Conservation (phyloP, 441 rosid species). For the Syzygium syzygioides region DNA sequence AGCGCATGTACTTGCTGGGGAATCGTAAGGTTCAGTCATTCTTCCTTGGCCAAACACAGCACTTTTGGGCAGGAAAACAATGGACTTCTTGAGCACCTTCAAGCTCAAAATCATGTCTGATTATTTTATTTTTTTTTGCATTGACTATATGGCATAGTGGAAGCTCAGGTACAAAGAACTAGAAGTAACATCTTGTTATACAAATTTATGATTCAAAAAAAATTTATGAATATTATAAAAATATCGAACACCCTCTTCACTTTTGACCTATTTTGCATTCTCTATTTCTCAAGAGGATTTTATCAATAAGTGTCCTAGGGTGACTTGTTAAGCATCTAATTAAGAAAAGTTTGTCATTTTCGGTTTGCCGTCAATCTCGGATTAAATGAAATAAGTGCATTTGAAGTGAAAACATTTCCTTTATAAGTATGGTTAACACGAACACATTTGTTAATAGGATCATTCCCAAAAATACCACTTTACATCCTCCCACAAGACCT, state of each 20-base stretch:
- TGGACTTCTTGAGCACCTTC: neutral
- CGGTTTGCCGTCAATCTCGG: neutral
- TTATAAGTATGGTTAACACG: too few relatives aligned
- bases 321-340: neutral
- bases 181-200: neutral
- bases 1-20: neutral
- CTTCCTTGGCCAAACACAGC: accelerated
- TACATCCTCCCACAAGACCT: neutral
- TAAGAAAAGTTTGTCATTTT: neutral
- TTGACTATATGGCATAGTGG: accelerated
- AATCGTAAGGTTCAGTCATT: neutral
- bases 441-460: neutral
- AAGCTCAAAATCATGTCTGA: neutral
- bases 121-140: neutral
- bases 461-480: neutral
- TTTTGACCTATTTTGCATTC: neutral
- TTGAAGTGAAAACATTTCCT: too few relatives aligned
- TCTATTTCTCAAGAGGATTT: neutral
- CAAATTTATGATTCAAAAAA: neutral
- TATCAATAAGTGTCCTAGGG: neutral
- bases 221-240: neutral
- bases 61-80: neutral
- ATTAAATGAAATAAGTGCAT: neutral
- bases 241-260: neutral
- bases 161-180: neutral